Evolutionary conservation across 495 filamentous ascomycete species (phyloP), one percentile per base, ranked within the genome.

Genomic region (Pseudevernia furfuracea): DNA sequence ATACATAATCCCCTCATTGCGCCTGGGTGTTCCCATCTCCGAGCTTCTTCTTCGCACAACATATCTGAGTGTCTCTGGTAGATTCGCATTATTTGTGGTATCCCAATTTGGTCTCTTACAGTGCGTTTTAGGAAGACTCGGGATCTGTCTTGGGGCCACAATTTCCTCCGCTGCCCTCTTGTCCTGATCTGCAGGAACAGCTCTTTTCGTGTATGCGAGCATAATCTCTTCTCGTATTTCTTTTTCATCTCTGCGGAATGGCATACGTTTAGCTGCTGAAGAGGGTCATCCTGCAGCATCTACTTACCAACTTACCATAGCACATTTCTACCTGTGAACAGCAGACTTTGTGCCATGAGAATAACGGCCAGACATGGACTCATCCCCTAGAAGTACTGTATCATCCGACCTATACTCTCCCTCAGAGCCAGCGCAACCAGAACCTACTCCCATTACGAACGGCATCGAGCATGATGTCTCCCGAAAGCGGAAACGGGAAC

Each of bases 341-440:
- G 30, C 28, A 15, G 28, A 38, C 41, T 44, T 59, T 36, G 32
- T 25, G 62, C 34, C 32, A 62, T 68, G 63, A 41, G 36, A 58
- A n/a, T 25, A 38, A 39, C 19, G 23, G 21, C 44, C 28, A 43
- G 34, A 28, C 32, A 70, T 70, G 68, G 44, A 48, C 49, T 59
- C 53, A 59, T 70, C 68, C 48, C 68, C 68, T 36, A 58, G 53
- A 55, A 67, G 68, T 55, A 67, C 53, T 38, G 65, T 43, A 15
- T 70, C 68, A 44, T 70, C 68, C 43, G 68, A 70, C 44, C 61
- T 69, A 34, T 69, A 69, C 57, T 66, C 64, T 15, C 43, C 49
- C 14, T 63, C 44, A 21, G 67, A 67, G 32, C 30, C 64, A 59
- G 43, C 43, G 28, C 41, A 59, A 23, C 62, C 57, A 52, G 44